These are phyloP conservation scores for Alternaria consortialis DNA, from an alignment of 2,329 filamentous ascomycete genomes.

Conservation along the genomic window DNA sequence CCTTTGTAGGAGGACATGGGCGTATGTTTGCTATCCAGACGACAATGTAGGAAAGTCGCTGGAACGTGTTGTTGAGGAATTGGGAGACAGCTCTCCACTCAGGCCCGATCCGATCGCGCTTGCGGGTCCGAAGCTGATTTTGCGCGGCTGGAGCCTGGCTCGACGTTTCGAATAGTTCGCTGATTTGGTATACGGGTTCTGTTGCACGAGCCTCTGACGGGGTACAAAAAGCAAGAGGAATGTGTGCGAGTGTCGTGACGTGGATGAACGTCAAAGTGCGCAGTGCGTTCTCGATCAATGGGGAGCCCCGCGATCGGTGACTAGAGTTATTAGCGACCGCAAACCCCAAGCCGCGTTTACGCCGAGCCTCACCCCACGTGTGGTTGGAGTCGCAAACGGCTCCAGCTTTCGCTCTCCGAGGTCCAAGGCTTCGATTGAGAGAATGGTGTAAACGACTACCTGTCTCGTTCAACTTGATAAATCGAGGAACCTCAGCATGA, in stretches of 20 bases:
- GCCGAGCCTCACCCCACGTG: slow-evolving; percentile 17
- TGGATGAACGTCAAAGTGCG: slow-evolving; percentile 17
- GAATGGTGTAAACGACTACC: neutral
- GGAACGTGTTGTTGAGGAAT: slow-evolving; percentile 23
- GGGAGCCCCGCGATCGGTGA: slow-evolving; percentile 29
- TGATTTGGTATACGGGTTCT: neutral
- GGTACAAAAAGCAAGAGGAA: slow-evolving; percentile 8
- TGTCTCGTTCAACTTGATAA: neutral
- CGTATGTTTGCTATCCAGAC: slow-evolving; percentile 17
- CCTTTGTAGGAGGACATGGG: slow-evolving; percentile 78
- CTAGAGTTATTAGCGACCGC: slow-evolving; percentile 22
- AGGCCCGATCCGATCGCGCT: slow-evolving; percentile 22
- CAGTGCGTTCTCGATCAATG: slow-evolving; percentile 15
- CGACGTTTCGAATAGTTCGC: neutral
- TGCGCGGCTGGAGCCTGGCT: neutral
- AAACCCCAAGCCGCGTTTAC: slow-evolving; percentile 13
- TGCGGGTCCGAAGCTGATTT: slow-evolving; percentile 11
- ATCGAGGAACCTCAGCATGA: neutral
- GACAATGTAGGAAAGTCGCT: slow-evolving; percentile 22
- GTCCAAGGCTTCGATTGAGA: neutral
- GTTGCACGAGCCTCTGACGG: slow-evolving; percentile 3
- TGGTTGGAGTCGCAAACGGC: slow-evolving; percentile 1
- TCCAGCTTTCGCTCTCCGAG: neutral
- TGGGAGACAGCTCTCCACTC: neutral
- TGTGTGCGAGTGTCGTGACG: slow-evolving; percentile 30